These are phyloP conservation scores for Neonectria ditissima DNA, from an alignment of 2,329 filamentous ascomycete genomes.

Conservation along the genomic window DNA sequence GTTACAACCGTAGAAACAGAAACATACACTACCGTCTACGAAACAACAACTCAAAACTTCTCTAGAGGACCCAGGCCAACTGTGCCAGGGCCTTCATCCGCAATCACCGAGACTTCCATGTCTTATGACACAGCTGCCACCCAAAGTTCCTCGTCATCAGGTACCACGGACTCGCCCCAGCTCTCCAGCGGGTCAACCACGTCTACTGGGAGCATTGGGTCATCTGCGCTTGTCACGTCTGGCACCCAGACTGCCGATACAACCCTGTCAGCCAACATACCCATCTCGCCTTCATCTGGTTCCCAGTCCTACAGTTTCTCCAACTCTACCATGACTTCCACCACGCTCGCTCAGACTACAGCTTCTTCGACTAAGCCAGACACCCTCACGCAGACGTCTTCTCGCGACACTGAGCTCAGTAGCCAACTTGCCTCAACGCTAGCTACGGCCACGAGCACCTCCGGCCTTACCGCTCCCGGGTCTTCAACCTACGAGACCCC, in stretches of 20 bases:
- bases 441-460: background rate
- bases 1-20: slow-evolving; percentile 9
- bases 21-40: background rate
- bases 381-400: slow-evolving; percentile 13
- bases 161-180: background rate
- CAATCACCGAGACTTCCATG: background rate
- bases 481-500: background rate
- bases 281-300: slow-evolving; percentile 24
- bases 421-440: slow-evolving; percentile 2
- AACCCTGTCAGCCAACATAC: slow-evolving; percentile 20
- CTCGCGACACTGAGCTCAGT: slow-evolving; percentile 8
- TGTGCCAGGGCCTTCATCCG: background rate
- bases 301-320: slow-evolving; percentile 30
- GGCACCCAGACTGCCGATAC: background rate
- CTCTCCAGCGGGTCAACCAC: background rate
- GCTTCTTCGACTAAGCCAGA: slow-evolving; percentile 30
- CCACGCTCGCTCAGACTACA: slow-evolving; percentile 8
- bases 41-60: background rate
- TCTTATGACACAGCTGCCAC: slow-evolving; percentile 1
- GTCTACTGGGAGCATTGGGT: slow-evolving; percentile 10
- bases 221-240: slow-evolving; percentile 12
- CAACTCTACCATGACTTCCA: slow-evolving; percentile 33
- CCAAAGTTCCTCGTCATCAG: background rate
- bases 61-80: background rate
- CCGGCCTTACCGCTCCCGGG: background rate